A percentile compares a stretch with the other conserved stretches of the same genome.
Conservation (phyloP, 768 basidiomycete genomes). For the Leccinum sublutescens region DNA sequence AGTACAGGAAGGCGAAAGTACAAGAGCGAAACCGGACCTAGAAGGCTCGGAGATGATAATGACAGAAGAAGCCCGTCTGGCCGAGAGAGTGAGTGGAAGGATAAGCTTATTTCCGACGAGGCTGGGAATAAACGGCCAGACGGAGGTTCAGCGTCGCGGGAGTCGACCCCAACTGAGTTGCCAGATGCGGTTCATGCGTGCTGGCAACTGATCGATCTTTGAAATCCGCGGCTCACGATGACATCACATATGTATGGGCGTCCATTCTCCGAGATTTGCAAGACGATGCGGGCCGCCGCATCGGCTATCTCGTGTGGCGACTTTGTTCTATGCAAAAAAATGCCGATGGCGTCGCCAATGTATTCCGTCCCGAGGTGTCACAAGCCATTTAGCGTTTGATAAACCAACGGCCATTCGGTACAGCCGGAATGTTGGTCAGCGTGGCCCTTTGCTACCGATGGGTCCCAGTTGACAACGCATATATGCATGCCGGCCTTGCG, state of each 20-base stretch:
- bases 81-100: too few species aligned
- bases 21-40: background rate
- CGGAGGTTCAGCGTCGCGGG: background rate
- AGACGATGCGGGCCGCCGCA: too few species aligned
- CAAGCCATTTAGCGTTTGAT: background rate
- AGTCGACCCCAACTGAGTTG: background rate
- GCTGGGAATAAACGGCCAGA: background rate
- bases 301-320: too few species aligned
- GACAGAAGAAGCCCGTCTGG: background rate
- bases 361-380: background rate
- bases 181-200: background rate
- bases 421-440: background rate
- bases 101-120: background rate
- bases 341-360: background rate
- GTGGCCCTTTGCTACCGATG: too few species aligned
- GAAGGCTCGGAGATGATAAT: background rate
- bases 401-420: background rate
- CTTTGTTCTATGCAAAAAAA: background rate
- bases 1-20: background rate
- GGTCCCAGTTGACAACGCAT: background rate
- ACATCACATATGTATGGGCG: background rate
- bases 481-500: too few species aligned
- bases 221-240: background rate
- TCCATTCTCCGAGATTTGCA: too few species aligned
- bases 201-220: background rate